Evolutionary conservation across 352 stramenopile species (phyloP).

Genomic region (Pythium brassicae): DNA sequence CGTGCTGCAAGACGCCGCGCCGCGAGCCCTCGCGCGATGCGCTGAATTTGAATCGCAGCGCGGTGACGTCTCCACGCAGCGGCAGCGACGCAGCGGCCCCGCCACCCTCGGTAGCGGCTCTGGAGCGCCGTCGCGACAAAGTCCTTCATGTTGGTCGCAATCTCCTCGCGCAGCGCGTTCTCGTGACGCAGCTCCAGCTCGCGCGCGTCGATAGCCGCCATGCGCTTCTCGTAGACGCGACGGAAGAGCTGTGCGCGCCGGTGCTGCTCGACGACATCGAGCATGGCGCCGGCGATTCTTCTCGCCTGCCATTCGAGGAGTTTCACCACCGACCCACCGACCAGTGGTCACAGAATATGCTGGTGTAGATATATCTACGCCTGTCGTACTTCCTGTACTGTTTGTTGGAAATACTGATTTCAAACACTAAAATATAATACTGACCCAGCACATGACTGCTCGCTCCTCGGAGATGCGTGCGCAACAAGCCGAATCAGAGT

Average conservation of each 20-base stretch:
- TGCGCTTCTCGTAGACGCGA: constrained; percentile 54
- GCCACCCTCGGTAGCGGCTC: constrained; percentile 57
- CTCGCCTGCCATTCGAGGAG: too few species aligned
- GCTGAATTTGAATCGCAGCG: constrained; percentile 53
- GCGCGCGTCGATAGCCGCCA: constrained; percentile 32
- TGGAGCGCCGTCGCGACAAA: constrained; percentile 72
- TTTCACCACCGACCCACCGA: too few species aligned
- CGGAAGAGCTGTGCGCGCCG: constrained; percentile 40
- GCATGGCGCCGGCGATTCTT: too few species aligned
- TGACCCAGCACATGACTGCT: too few species aligned
- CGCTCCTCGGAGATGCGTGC: too few species aligned
- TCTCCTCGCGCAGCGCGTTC: constrained; percentile 70
- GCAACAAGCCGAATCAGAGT: too few species aligned
- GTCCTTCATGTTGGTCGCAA: constrained; percentile 65
- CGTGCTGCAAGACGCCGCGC: constrained; percentile 34
- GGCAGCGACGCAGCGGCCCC: constrained; percentile 33
- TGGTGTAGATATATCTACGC: constrained; percentile 7
- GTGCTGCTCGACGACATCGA: constrained; percentile 41
- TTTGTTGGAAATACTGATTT: too few species aligned
- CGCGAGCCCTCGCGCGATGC: constrained; percentile 50
- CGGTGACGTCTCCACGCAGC: constrained; percentile 29
- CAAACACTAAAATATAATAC: too few species aligned
- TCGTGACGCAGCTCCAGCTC: constrained; percentile 44
- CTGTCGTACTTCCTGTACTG: background rate
- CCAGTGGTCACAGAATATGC: too few species aligned